Evolutionary conservation across 1,284 basidiomycete genomes (phyloP), one percentile per base, ranked within the genome.

Genomic region (Quambalaria eucalypti): DNA sequence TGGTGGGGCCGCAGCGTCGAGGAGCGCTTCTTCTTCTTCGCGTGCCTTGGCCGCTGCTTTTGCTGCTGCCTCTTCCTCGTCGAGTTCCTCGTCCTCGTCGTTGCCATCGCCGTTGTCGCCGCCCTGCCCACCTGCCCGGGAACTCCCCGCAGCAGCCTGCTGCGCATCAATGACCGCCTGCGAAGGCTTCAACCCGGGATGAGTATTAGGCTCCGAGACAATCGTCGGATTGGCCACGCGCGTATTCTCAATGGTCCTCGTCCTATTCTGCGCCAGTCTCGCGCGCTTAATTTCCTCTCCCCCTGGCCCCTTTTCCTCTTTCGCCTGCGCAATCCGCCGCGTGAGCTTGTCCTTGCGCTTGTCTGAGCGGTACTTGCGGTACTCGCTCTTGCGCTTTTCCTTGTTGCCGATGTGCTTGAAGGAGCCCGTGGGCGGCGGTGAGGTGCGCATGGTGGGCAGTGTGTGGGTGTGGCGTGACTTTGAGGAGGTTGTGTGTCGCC

Each of bases 181-280:
- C 25, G 54, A 56, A 8, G 52, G 51, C 26, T 51, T 76, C 2
- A 81, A 79, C 4, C 79, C 64, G 25, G 69, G 62, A 48, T 69
- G 66, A 21, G 75, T 66, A 52, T 75, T 68, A 33, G 71, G 59
- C 47, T 70, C 68, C 46, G 71, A 71, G 29, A 77, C 73, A 23
- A 86, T 86, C 36, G 87, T 88, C 2, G 88, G 87, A 67, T 95
- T 90, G 75, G 83, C 88, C 76, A 91, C 85, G 59, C 92, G 84
- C 51, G 85, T 88, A 76, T 96, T 97, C 74, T 98, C 93, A 33
- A 97, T 84, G 0, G 93, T 98, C 39, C 84, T 82, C 0, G 93
- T 90, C 21, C 92, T 80, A 79, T 96, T 95, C 68, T 86, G 83
- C 5, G 83, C 81, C 36, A 89, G 78, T 58, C 78, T 86, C 86